Evolutionary conservation across 2,329 filamentous ascomycete species (phyloP).

Genomic region (Hypoxylon sp.): DNA sequence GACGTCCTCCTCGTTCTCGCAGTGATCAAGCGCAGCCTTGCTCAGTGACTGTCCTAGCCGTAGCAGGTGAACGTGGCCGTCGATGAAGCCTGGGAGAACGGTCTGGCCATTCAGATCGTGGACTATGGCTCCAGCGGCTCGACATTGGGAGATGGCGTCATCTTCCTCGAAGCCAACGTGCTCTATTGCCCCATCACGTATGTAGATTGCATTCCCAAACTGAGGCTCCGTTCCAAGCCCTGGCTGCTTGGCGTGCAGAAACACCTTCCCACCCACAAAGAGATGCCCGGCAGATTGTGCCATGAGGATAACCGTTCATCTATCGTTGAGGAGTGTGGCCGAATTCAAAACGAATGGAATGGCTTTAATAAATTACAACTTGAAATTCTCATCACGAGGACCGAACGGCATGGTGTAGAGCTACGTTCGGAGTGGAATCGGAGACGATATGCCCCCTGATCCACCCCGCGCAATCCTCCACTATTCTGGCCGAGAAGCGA

Average conservation of each 20-base stretch:
- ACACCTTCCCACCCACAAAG: slow-evolving; percentile 39
- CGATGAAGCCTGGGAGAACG: slow-evolving; percentile 68
- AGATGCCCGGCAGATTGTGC: slow-evolving; percentile 25
- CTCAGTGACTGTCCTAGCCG: slow-evolving; percentile 65
- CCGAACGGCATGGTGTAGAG: neutral
- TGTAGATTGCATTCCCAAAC: slow-evolving; percentile 38
- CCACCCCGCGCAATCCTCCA: slow-evolving; percentile 26
- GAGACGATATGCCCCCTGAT: slow-evolving; percentile 13
- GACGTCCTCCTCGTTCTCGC: slow-evolving; percentile 64
- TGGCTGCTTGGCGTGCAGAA: slow-evolving; percentile 34
- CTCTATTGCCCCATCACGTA: slow-evolving; percentile 35
- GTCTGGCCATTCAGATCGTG: slow-evolving; percentile 51
- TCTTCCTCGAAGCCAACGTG: slow-evolving; percentile 40
- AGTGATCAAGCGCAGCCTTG: slow-evolving; percentile 63
- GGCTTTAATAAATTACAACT: neutral
- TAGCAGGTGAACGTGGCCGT: slow-evolving; percentile 69
- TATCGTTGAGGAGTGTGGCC: neutral
- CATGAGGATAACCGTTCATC: slow-evolving; percentile 1
- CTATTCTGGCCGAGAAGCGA: slow-evolving; percentile 10
- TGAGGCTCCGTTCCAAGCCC: slow-evolving; percentile 36
- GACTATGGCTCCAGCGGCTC: slow-evolving; percentile 29
- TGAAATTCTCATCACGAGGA: neutral
- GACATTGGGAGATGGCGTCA: slow-evolving; percentile 23
- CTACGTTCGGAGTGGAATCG: slow-evolving; percentile 14
- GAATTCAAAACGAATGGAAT: neutral